Percentiles rank a stretch among this genome's conserved stretches.
Conservation (phyloP, 208 protist species). For the Leishmania aethiopica region DNA sequence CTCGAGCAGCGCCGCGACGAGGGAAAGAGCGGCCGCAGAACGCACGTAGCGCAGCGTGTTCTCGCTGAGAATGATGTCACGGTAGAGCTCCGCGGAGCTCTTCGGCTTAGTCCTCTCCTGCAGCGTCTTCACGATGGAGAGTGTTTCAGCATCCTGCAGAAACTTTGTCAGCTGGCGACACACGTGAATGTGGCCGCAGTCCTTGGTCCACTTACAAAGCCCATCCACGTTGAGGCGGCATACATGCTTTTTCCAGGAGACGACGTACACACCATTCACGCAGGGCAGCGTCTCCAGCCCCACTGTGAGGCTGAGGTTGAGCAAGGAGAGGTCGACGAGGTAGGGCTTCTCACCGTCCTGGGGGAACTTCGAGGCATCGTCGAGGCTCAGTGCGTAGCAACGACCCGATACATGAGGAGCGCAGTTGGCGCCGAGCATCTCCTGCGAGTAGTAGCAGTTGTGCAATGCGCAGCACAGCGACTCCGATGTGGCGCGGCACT, state of each 20-base stretch:
- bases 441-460: constrained; percentile 67
- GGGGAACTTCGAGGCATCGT: constrained; percentile 25
- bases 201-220: constrained; percentile 67
- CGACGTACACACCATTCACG: constrained; percentile 29
- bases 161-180: constrained; percentile 39
- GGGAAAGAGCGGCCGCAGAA: constrained; percentile 27
- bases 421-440: constrained; percentile 44
- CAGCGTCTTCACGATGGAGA: constrained; percentile 34
- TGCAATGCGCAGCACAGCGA: constrained; percentile 55
- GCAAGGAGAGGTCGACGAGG: constrained; percentile 40
- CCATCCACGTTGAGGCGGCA: constrained; percentile 53
- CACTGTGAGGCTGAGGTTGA: constrained; percentile 49
- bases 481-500: constrained; percentile 37
- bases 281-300: constrained; percentile 45
- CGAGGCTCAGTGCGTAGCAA: constrained; percentile 40
- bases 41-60: constrained; percentile 34
- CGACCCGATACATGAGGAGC: constrained; percentile 38
- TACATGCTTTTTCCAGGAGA: constrained; percentile 51
- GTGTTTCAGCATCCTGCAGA: constrained; percentile 33
- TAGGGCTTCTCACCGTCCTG: constrained; percentile 29
- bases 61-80: constrained; percentile 36
- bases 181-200: constrained; percentile 64
- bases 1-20: constrained; percentile 38
- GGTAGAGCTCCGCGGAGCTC: constrained; percentile 23
- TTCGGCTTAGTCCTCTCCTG: constrained; percentile 23